Evolutionary conservation across 805 yeast genomes (phyloP).

Genomic region (Hanseniaspora jakobsenii): DNA sequence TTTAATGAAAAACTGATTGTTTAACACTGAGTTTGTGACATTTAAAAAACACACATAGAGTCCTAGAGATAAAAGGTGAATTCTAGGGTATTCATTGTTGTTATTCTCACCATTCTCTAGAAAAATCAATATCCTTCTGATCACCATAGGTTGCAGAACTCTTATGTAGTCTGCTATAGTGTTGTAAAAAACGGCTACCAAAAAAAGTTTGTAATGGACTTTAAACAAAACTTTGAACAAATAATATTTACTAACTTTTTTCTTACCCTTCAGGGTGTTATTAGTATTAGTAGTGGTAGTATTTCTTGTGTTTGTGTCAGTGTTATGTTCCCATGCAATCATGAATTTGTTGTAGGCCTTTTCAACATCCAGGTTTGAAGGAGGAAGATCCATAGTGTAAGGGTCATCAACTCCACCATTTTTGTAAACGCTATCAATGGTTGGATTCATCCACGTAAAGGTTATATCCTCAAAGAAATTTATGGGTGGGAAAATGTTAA

Average conservation of each 20-base stretch:
- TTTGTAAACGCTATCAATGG: constrained; percentile 32
- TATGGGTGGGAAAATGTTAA: constrained; percentile 24
- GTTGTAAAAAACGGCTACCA: constrained; percentile 30
- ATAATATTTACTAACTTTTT: constrained; percentile 22
- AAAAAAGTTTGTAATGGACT: constrained; percentile 31
- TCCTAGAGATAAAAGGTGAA: constrained; percentile 54
- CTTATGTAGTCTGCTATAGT: constrained; percentile 31
- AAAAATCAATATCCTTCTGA: constrained; percentile 37
- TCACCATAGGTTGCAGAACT: constrained; percentile 45
- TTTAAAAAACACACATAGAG: constrained; percentile 51
- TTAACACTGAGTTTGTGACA: constrained; percentile 47
- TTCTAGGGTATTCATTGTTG: constrained; percentile 32
- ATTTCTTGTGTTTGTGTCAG: no score
- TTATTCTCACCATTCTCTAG: constrained; percentile 27
- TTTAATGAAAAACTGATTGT: constrained; percentile 55
- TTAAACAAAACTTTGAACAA: constrained; percentile 29
- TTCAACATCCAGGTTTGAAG: constrained; percentile 29
- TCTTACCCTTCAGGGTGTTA: constrained; percentile 14
- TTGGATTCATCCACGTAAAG: constrained; percentile 38
- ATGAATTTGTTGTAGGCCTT: constrained; percentile 26
- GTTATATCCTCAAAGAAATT: constrained; percentile 31
- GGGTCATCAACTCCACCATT: constrained; percentile 32
- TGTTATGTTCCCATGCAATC: constrained; percentile 30
- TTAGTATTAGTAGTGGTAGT: no score
- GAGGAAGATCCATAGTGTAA: constrained; percentile 34